phyloP scores from a whole-genome alignment of 208 protist species.

The Acanthamoeba triangularis region DNA sequence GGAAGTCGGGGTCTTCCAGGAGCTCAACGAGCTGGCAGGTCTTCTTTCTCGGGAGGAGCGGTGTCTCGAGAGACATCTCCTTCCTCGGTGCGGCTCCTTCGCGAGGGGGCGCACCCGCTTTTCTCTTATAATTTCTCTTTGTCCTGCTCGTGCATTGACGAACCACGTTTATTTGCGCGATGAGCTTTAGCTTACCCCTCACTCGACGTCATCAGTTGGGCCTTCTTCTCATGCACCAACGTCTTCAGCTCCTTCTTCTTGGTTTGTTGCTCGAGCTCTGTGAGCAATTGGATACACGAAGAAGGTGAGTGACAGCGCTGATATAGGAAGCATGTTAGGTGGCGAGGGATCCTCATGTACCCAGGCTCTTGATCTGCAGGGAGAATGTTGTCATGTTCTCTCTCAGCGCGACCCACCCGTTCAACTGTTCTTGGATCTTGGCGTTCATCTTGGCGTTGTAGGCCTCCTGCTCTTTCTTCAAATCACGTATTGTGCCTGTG shows the following conservation, averaged over 20 bases:
- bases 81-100: neutral
- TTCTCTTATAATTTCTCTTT: too few relatives aligned
- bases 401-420: neutral
- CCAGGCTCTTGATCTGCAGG: neutral
- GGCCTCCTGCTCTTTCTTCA: constrained; percentile 22
- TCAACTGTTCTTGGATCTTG: constrained; percentile 5
- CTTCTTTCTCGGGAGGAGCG: neutral
- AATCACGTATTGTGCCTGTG: neutral
- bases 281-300: too few relatives aligned
- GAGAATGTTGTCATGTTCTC: neutral
- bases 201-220: neutral
- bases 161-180: too few relatives aligned
- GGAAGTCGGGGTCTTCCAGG: neutral
- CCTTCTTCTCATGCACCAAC: neutral
- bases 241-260: neutral
- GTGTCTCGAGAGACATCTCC: neutral
- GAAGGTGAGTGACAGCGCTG: too few relatives aligned
- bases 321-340: too few relatives aligned
- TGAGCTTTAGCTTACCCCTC: neutral
- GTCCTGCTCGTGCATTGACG: too few relatives aligned
- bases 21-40: neutral
- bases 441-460: constrained; percentile 44
- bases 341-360: too few relatives aligned
- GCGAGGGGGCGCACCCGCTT: neutral
- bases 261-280: neutral